Evolutionary conservation across 2,329 filamentous ascomycete genomes (phyloP).

Genomic region (Graphilbum sp.): DNA sequence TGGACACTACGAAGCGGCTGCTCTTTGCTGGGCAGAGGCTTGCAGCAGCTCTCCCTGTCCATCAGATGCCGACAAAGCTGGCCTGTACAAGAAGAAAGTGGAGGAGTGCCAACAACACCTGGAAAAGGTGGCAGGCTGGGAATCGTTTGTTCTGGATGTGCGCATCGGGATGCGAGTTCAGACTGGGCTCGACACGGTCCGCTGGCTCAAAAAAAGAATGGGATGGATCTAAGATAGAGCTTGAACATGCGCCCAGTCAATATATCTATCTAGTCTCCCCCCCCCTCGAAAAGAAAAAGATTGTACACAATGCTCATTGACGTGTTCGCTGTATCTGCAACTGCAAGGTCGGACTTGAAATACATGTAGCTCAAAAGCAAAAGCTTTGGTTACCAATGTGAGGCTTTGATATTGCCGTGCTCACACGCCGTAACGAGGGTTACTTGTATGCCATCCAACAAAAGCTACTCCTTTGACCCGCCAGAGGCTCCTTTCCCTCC

Average conservation of each 20-base stretch:
- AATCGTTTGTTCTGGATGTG: constrained; percentile 55
- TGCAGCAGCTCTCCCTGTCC: constrained; percentile 20
- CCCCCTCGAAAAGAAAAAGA: too few relatives aligned
- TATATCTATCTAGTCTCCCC: too few relatives aligned
- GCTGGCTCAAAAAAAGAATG: constrained; percentile 32
- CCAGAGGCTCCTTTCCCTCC: constrained; percentile 11
- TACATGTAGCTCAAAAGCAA: too few relatives aligned
- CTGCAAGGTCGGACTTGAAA: too few relatives aligned
- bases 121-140: constrained; percentile 53
- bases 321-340: too few relatives aligned
- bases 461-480: background rate
- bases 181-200: constrained; percentile 49
- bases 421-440: too few relatives aligned
- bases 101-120: constrained; percentile 48
- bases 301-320: too few relatives aligned
- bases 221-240: constrained; percentile 11
- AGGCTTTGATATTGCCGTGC: too few relatives aligned
- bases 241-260: too few relatives aligned
- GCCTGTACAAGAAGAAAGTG: constrained; percentile 28
- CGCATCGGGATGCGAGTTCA: constrained; percentile 59
- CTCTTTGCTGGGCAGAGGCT: constrained; percentile 60
- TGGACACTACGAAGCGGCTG: constrained; percentile 75
- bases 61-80: constrained; percentile 11
- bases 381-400: too few relatives aligned
- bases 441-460: too few relatives aligned